Conservation (phyloP, 352 stramenopile genomes). For the Phytophthora kernoviae region DNA sequence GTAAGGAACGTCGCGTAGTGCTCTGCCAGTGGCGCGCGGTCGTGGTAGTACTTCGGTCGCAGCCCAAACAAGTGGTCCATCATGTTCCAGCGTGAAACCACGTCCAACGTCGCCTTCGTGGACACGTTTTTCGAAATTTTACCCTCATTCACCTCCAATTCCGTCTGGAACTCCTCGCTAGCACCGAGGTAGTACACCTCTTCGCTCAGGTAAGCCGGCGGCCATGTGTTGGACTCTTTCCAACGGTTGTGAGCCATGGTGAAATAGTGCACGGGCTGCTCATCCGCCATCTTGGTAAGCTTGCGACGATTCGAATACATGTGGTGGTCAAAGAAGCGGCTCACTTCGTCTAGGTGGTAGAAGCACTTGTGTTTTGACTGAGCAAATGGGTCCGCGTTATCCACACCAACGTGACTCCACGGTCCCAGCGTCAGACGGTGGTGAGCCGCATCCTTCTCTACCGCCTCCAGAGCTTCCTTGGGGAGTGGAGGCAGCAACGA, state of each 20-base stretch:
- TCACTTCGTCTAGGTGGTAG: constrained; percentile 84
- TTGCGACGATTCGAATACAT: constrained; percentile 67
- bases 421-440: constrained; percentile 79
- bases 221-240: constrained; percentile 70
- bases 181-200: constrained; percentile 56
- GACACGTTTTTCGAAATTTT: constrained; percentile 44
- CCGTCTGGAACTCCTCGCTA: constrained; percentile 53
- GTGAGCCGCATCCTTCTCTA: constrained; percentile 45
- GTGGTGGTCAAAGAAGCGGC: constrained; percentile 85
- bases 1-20: constrained; percentile 73
- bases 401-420: constrained; percentile 83
- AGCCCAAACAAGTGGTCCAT: constrained; percentile 75
- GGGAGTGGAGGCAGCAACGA: constrained; percentile 58
- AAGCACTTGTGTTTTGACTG: constrained; percentile 87
- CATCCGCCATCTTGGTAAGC: constrained; percentile 60
- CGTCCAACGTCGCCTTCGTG: constrained; percentile 49
- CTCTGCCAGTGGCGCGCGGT: constrained; percentile 55
- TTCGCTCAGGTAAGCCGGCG: constrained; percentile 59
- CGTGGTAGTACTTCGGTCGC: constrained; percentile 80
- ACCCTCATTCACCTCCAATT: constrained; percentile 42
- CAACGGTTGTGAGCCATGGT: constrained; percentile 78
- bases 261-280: constrained; percentile 84
- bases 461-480: constrained; percentile 30
- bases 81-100: constrained; percentile 75
- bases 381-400: constrained; percentile 82